phyloP scores from a whole-genome alignment of 1,284 basidiomycete species.

The Sporisorium graminicola region DNA sequence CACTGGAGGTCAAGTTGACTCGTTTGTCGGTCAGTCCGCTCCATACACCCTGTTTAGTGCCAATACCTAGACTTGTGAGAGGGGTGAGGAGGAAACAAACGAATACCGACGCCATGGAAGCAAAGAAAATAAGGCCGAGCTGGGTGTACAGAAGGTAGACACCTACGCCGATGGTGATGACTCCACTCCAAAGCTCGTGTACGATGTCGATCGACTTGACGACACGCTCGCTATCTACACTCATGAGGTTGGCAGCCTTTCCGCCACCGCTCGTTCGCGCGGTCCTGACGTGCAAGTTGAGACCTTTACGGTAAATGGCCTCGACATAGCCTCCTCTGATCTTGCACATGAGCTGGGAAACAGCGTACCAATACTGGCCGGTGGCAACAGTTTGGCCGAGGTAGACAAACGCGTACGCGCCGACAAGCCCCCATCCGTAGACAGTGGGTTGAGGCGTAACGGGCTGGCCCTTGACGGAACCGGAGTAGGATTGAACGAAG shows the following conservation, averaged over 20 bases:
- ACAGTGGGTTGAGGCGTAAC: conserved; percentile 41
- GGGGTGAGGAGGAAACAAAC: conserved; percentile 49
- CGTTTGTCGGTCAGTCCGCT: conserved; percentile 54
- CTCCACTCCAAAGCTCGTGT: conserved; percentile 56
- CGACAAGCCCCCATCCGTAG: conserved; percentile 63
- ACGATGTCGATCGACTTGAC: conserved; percentile 44
- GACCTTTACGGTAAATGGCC: conserved; percentile 60
- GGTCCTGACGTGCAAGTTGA: conserved; percentile 54
- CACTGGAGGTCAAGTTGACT: conserved; percentile 54
- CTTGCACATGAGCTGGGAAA: conserved; percentile 50
- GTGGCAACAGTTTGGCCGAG: conserved; percentile 49
- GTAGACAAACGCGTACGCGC: conserved; percentile 61
- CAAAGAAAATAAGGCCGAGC: conserved; percentile 56
- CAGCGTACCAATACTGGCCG: conserved; percentile 52
- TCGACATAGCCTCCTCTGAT: conserved; percentile 60
- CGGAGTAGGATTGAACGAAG: conserved; percentile 54
- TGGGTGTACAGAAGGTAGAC: conserved; percentile 56
- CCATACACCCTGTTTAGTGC: conserved; percentile 52
- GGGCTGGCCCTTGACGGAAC: conserved; percentile 11
- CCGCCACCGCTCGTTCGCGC: conserved; percentile 58
- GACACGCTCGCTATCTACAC: conserved; percentile 64
- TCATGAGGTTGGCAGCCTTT: conserved; percentile 61
- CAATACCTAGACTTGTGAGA: conserved; percentile 43
- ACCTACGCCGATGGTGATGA: conserved; percentile 55
- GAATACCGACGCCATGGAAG: conserved; percentile 48